phyloP scores from a whole-genome alignment of 805 yeast genomes.

The Metschnikowia lunata region DNA sequence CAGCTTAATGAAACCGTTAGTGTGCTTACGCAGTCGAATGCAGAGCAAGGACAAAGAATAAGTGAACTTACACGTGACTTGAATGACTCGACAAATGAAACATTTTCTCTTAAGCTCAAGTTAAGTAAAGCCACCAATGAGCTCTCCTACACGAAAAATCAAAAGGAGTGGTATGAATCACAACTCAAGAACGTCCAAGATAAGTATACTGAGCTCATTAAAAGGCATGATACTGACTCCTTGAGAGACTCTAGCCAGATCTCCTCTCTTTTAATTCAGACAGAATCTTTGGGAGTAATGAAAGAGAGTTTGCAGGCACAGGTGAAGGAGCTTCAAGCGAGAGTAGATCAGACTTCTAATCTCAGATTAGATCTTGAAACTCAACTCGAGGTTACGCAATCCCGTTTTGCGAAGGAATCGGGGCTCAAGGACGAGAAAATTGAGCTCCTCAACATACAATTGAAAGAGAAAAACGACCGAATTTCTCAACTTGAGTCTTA shows the following conservation, averaged over 20 bases:
- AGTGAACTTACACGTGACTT: conserved; percentile 33
- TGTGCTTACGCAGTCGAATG: conserved; percentile 29
- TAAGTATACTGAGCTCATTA: conserved; percentile 34
- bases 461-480: conserved; percentile 49
- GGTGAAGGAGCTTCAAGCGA: conserved; percentile 47
- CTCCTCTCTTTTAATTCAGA: conserved; percentile 19
- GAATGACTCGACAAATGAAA: conserved; percentile 35
- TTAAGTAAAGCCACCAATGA: conserved; percentile 34
- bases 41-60: conserved; percentile 33
- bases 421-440: conserved; percentile 57
- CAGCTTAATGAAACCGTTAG: conserved; percentile 26
- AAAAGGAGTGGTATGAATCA: conserved; percentile 38
- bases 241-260: conserved; percentile 27
- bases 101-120: conserved; percentile 32
- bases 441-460: conserved; percentile 50
- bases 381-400: conserved; percentile 45
- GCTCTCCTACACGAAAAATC: conserved; percentile 28
- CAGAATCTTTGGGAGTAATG: conserved; percentile 31
- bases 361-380: conserved; percentile 21
- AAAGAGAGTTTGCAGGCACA: conserved; percentile 24
- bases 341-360: conserved; percentile 25
- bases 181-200: conserved; percentile 35
- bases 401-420: conserved; percentile 30
- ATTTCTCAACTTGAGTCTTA: conserved; percentile 50
- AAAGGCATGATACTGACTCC: conserved; percentile 36